Evolutionary conservation across 768 basidiomycete genomes (phyloP).

Genomic region (Leccinum subtestaceum): DNA sequence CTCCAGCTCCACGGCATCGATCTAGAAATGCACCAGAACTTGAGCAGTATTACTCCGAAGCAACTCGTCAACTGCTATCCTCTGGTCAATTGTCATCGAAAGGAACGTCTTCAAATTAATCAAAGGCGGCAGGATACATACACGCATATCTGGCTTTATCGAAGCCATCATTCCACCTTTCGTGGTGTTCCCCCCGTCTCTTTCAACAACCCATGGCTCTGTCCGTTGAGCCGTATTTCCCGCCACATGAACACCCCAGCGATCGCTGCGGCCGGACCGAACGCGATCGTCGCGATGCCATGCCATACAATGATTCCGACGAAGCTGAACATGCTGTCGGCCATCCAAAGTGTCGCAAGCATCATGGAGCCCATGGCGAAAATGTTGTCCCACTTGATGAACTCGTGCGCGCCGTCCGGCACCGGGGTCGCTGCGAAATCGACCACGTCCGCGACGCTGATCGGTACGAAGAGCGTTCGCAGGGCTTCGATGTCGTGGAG

Average conservation of each 20-base stretch:
- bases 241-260: slow-evolving; percentile 46
- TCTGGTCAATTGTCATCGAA: not conserved
- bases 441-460: not conserved
- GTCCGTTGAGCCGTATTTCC: slow-evolving; percentile 37
- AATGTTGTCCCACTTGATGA: slow-evolving; percentile 52
- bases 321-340: slow-evolving; percentile 31
- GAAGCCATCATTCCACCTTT: not conserved
- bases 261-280: slow-evolving; percentile 54
- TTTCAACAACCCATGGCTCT: not conserved
- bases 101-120: not conserved
- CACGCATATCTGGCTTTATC: not conserved
- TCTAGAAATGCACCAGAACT: slow-evolving; percentile 79
- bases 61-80: slow-evolving; percentile 86
- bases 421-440: slow-evolving; percentile 1
- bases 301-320: slow-evolving; percentile 43
- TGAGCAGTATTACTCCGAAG: slow-evolving; percentile 72
- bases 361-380: slow-evolving; percentile 40
- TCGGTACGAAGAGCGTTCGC: slow-evolving; percentile 15
- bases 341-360: slow-evolving; percentile 52
- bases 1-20: slow-evolving; percentile 97
- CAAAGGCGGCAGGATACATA: not conserved
- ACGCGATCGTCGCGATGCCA: slow-evolving; percentile 35
- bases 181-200: not conserved
- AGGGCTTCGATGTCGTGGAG: slow-evolving; percentile 6
- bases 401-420: slow-evolving; percentile 27